A percentile compares a stretch with the other conserved stretches of the same genome.
Conservation (phyloP, 169 alveolate genomes). For the Condylostoma magnum region DNA sequence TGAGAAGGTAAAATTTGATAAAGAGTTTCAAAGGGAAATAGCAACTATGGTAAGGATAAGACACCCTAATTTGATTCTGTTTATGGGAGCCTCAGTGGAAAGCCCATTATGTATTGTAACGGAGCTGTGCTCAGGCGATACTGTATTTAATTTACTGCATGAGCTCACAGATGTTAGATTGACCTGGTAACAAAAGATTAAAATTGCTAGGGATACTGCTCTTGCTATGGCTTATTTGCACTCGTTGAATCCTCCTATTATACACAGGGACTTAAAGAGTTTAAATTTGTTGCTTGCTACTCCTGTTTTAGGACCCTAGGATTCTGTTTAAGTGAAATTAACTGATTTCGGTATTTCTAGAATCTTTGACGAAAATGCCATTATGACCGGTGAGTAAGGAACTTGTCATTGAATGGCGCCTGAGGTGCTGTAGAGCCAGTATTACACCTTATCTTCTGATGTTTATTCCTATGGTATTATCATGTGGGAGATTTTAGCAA, state of each 20-base stretch:
- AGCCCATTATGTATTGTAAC: conserved; percentile 62
- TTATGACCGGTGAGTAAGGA: conserved; percentile 40
- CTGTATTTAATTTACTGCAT: conserved; percentile 74
- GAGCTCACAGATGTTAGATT: conserved; percentile 46
- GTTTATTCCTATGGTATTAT: conserved; percentile 55
- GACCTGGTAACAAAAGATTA: conserved; percentile 47
- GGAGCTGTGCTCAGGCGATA: conserved; percentile 82
- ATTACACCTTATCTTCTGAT: conserved; percentile 45
- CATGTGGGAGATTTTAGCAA: conserved; percentile 54
- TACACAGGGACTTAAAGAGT: conserved; percentile 71
- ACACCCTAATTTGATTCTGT: conserved; percentile 73
- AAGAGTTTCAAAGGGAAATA: conserved; percentile 78
- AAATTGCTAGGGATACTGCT: conserved; percentile 49
- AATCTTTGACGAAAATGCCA: background rate
- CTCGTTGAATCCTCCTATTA: conserved; percentile 43
- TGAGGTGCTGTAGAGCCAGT: conserved; percentile 38
- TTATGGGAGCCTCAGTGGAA: conserved; percentile 74
- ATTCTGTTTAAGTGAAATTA: conserved; percentile 46
- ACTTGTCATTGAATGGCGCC: conserved; percentile 68
- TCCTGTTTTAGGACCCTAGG: conserved; percentile 39
- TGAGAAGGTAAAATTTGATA: conserved; percentile 9
- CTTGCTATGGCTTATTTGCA: conserved; percentile 67
- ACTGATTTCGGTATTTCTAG: conserved; percentile 73
- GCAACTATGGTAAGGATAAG: conserved; percentile 62
- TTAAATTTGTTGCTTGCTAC: conserved; percentile 46